Evolutionary conservation across 805 yeast genomes (phyloP).

Genomic region (Pichia cephalocereana): DNA sequence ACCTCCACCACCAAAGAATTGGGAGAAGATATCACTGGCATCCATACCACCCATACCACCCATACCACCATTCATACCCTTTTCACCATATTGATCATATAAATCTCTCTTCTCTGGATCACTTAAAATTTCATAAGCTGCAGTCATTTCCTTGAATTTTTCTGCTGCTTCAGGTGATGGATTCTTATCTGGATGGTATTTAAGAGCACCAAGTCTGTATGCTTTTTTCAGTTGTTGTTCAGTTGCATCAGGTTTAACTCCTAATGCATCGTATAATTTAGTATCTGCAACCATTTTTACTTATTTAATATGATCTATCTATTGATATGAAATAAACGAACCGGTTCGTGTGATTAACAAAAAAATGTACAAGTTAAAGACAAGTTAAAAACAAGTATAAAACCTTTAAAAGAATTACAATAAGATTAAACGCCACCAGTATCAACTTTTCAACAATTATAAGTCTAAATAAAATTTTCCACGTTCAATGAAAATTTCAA

Average conservation of each 20-base stretch:
- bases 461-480: no score
- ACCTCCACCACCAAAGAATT: conserved; percentile 48
- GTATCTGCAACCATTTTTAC: conserved; percentile 66
- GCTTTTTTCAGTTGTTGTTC: conserved; percentile 73
- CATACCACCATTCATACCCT: conserved; percentile 73
- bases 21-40: conserved; percentile 46
- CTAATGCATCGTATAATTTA: conserved; percentile 63
- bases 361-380: no score
- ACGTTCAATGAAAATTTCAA: not conserved
- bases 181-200: conserved; percentile 77
- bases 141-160: conserved; percentile 83
- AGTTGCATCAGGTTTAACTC: conserved; percentile 60
- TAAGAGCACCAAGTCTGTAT: conserved; percentile 71
- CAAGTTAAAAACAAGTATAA: no score
- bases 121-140: conserved; percentile 80
- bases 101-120: conserved; percentile 83
- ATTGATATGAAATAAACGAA: no score
- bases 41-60: conserved; percentile 49
- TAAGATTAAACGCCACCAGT: no score
- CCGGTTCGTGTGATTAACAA: no score
- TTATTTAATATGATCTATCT: no score
- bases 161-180: conserved; percentile 89
- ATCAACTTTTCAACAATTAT: not conserved
- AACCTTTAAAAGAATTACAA: no score
- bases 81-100: conserved; percentile 88